Conservation (phyloP, 192 early-diverging fungal genomes). For the Backusella macrospora region DNA sequence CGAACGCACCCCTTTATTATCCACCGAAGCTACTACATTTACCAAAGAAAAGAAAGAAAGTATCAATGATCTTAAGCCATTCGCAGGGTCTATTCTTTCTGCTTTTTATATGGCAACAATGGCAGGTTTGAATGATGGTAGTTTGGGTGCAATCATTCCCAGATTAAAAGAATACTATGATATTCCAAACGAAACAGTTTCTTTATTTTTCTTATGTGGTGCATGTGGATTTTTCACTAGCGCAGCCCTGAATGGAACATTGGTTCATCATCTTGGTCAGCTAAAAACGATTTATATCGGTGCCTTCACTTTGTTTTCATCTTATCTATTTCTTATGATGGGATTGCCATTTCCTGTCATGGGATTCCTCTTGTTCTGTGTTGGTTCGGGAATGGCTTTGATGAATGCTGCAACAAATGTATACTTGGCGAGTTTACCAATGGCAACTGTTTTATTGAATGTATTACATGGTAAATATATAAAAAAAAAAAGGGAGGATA, state of each 20-base stretch:
- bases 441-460: conserved; percentile 30
- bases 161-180: conserved; percentile 33
- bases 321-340: conserved; percentile 26
- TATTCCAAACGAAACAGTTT: conserved; percentile 30
- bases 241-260: conserved; percentile 30
- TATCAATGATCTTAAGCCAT: conserved; percentile 5
- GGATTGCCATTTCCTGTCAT: conserved; percentile 27
- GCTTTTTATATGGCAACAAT: conserved; percentile 20
- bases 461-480: conserved; percentile 34
- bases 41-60: conserved; percentile 1
- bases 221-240: conserved; percentile 29
- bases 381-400: conserved; percentile 31
- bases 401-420: conserved; percentile 38
- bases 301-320: not conserved
- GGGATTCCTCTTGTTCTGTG: conserved; percentile 21
- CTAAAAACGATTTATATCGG: conserved; percentile 24
- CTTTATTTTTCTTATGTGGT: conserved; percentile 30
- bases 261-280: conserved; percentile 29
- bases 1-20: not conserved
- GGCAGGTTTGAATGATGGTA: conserved; percentile 37
- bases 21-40: not conserved
- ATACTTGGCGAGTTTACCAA: conserved; percentile 25
- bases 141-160: conserved; percentile 37
- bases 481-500: not conserved
- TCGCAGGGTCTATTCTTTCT: not conserved